These are phyloP conservation scores for Flammula alnicola DNA, from an alignment of 1,284 basidiomycete genomes.

Conservation along the genomic window DNA sequence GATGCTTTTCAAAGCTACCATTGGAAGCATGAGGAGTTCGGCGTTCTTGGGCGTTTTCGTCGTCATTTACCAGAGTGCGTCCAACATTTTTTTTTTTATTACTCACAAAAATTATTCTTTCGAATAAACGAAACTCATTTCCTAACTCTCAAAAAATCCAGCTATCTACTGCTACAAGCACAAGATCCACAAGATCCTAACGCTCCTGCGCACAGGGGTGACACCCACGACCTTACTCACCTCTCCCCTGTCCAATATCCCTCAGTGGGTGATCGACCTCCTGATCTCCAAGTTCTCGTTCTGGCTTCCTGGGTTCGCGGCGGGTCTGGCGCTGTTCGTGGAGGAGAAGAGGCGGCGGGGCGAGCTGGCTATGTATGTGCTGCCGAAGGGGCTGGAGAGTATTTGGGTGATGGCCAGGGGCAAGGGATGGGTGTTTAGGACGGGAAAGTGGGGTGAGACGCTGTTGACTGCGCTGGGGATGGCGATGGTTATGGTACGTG, in stretches of 20 bases:
- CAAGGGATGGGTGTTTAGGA: constrained; percentile 77
- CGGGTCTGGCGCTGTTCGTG: constrained; percentile 82
- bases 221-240: constrained; percentile 28
- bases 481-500: constrained; percentile 52
- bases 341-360: constrained; percentile 84
- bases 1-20: constrained; percentile 67
- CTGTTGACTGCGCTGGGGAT: constrained; percentile 34
- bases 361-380: constrained; percentile 93
- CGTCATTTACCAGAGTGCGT: constrained; percentile 81
- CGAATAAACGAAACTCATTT: too few species aligned
- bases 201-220: constrained; percentile 35
- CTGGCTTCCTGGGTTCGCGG: constrained; percentile 77
- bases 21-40: constrained; percentile 84
- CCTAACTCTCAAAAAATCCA: constrained; percentile 31
- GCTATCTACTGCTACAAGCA: constrained; percentile 80
- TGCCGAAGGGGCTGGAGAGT: constrained; percentile 91
- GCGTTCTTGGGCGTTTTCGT: constrained; percentile 91
- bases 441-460: constrained; percentile 73
- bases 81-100: too few species aligned
- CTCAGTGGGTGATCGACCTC: constrained; percentile 53
- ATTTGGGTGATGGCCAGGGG: constrained; percentile 84
- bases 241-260: constrained; percentile 43
- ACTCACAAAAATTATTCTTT: too few species aligned
- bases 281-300: constrained; percentile 75
- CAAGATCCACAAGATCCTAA: constrained; percentile 56